Base-by-base conservation (phyloP, 2,329 filamentous ascomycete species). In the Arthrobotrys entomopaga region DNA sequence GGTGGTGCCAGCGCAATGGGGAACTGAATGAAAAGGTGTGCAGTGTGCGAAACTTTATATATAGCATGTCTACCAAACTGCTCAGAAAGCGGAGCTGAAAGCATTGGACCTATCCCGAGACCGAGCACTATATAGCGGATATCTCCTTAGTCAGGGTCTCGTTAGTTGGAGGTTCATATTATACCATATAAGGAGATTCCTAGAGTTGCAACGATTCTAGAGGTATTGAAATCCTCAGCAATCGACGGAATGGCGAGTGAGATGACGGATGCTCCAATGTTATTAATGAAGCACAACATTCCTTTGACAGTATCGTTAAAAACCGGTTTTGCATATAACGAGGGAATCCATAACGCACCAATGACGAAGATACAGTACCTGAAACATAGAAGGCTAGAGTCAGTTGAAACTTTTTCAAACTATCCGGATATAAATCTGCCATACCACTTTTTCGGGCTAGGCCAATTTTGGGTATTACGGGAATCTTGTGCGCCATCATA, bases 211-310 rank as follows among this genome's bases (percentile, higher is more conserved):
- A 67, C 46, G 2, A n/a, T 46, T 26, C n/a, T 52, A 5, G 34
- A 53, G 5, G 56, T 54, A 43, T 46, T 1, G 20, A 53, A 67
- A 0, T 59, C 54, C 29, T 52, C 54, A 11, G 57, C 40, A 48
- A 67, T 60, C 2, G 15, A n/a, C 22, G 54, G 56, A 15, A 67
- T 26, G 1, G 65, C 65, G 8, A 59, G 26, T 13, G 54, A 67
- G 10, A 67, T 67, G n/a, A 67, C 20, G 16, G 65, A 60, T n/a
- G 54, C 54, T n/a, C 65, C 65, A 22, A 67, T 34, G 24, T 59
- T 67, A 22, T 67, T 67, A 22, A 67, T 34, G 40, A 67, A 67
- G 24, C 65, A 60, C 29, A 67, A 53, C 26, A 60, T 58, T 16
- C 13, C 59, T 64, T 24, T 42, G 11, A n/a, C 6, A 42, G 10